Base-by-base conservation (phyloP, 371 early-diverging fungal genomes). In the Basidiobolus meristosporus region DNA sequence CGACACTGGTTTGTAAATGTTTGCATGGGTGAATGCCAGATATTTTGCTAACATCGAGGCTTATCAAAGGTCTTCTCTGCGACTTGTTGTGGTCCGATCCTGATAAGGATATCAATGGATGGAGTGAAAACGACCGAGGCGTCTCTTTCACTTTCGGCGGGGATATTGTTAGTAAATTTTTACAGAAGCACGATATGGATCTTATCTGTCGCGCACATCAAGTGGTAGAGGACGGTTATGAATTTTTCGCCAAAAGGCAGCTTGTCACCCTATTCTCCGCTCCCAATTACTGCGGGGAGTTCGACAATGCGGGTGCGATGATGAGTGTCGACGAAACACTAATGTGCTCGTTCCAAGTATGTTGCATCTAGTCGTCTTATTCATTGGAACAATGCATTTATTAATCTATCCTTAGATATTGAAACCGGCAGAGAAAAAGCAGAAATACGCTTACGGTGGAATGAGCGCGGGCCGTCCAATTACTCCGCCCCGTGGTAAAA, bases 261-360 rank as follows among this genome's bases (percentile, higher is more conserved):
- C 58, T 96, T 18, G 98, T 98, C 6, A 98, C 98, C 7, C 59
- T 98, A 23, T 98, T 95, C 51, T 84, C 85, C 16, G 98, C 99
- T 10, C 97, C 98, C 38, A 97, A 98, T 59, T 98, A 97, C 51
- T 98, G 99, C 57, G 98, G 97, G 35, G 97, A 96, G 59, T 97
- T 95, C 63, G 92, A 92, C 51, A 97, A 96, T 47, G 75, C 69
- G 30, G 91, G 90, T 16, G 96, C 90, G 0, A 86, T 95, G 60
- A 91, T 98, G 96, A 72, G 76, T 37, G 91, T 97, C 14, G 85
- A 85, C 48, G 82, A 88, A 45, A 77, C 86, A 31, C 63, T 97
- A 41, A 69, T 90, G 57, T 97, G 98, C 54, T n/a, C n/a, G n/a
- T n/a, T n/a, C n/a, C n/a, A n/a, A n/a, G n/a, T n/a, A n/a, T n/a